These are phyloP conservation scores for Clonostachys byssicola DNA, from an alignment of 2,329 filamentous ascomycete species.

Conservation along the genomic window DNA sequence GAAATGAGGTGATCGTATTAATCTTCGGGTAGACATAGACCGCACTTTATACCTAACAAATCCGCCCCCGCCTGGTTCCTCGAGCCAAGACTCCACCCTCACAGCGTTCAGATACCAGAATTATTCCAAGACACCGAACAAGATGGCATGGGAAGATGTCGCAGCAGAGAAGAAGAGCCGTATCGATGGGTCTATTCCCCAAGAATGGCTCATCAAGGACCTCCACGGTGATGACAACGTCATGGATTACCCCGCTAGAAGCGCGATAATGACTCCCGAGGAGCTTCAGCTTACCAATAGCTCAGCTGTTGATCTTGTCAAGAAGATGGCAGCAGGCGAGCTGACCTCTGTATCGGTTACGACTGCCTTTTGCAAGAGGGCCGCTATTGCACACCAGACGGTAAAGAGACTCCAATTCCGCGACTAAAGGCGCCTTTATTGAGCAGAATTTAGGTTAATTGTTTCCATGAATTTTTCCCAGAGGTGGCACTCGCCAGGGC, in stretches of 20 bases:
- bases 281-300: constrained; percentile 18
- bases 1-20: too few relatives aligned
- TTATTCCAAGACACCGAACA: neutral
- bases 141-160: constrained; percentile 1
- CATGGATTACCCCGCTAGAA: constrained; percentile 47
- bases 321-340: neutral
- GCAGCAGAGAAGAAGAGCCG: constrained; percentile 13
- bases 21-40: too few relatives aligned
- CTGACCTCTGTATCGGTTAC: neutral
- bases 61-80: too few relatives aligned
- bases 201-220: constrained; percentile 46
- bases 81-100: too few relatives aligned
- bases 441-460: neutral
- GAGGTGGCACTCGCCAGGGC: neutral
- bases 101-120: too few relatives aligned
- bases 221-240: constrained; percentile 44
- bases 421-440: neutral
- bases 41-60: too few relatives aligned
- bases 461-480: neutral
- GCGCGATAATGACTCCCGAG: constrained; percentile 52
- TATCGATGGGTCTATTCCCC: constrained; percentile 44
- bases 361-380: neutral
- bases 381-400: neutral
- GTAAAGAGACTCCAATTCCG: neutral
- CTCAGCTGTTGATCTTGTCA: neutral